Percentiles rank a stretch among this genome's conserved stretches.
Evolutionary conservation across 306 rosid genomes (phyloP).

Genomic region (Vicia faba): DNA sequence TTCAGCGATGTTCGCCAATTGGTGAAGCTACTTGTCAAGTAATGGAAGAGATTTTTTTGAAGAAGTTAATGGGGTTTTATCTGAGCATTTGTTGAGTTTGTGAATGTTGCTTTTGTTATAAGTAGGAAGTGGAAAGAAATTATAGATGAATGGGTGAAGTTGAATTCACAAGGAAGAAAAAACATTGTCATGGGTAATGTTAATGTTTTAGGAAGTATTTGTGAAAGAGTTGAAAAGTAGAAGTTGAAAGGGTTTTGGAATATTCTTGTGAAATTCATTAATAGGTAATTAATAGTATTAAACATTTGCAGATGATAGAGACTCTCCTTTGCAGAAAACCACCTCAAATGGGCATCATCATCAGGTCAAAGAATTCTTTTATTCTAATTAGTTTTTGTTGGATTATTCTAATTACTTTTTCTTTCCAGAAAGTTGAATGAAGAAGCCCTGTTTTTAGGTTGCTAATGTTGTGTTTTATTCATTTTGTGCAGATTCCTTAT

Average conservation of each 20-base stretch:
- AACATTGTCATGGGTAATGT: slow-evolving; percentile 53
- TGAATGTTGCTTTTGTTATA: slow-evolving; percentile 20
- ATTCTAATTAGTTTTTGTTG: no score
- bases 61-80: slow-evolving; percentile 5
- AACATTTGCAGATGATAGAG: slow-evolving; percentile 73
- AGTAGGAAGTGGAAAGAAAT: slow-evolving; percentile 95
- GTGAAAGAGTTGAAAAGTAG: not conserved
- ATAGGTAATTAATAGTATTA: slow-evolving; percentile 32
- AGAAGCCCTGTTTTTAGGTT: slow-evolving; percentile 36
- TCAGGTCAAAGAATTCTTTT: slow-evolving; percentile 61
- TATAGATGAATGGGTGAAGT: slow-evolving; percentile 95
- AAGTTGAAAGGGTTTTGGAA: slow-evolving; percentile 22
- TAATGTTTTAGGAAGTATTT: slow-evolving; percentile 1
- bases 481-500: slow-evolving; percentile 84
- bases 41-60: slow-evolving; percentile 24
- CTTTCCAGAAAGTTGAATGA: no score
- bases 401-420: no score
- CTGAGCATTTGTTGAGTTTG: not conserved
- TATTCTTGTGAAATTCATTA: slow-evolving; percentile 33
- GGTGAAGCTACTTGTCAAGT: slow-evolving; percentile 98
- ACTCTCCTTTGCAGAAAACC: slow-evolving; percentile 78
- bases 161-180: slow-evolving; percentile 66
- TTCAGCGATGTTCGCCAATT: slow-evolving; percentile 79
- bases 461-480: slow-evolving; percentile 47
- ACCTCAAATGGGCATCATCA: slow-evolving; percentile 71